phyloP scores from a whole-genome alignment of 2,329 filamentous ascomycete genomes.

The Hirsutella thompsonii region DNA sequence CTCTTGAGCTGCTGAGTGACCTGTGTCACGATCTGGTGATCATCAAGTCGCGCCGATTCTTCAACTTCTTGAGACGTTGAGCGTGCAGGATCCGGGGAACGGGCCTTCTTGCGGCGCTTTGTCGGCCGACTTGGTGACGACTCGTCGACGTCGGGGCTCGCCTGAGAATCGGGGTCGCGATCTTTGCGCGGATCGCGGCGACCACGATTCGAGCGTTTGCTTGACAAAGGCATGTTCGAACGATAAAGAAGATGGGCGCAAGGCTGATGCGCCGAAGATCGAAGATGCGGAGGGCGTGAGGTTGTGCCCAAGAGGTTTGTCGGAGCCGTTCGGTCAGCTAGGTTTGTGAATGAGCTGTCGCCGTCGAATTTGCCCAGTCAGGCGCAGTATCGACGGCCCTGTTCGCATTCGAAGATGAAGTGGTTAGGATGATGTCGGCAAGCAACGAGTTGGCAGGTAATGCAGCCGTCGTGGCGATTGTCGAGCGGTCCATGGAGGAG shows the following conservation, averaged over 20 bases:
- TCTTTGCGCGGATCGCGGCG: conserved; percentile 1
- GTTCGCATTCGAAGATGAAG: too few relatives aligned
- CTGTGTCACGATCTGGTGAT: conserved; percentile 42
- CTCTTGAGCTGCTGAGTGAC: conserved; percentile 39
- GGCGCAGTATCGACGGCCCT: too few relatives aligned
- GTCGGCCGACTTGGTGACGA: conserved; percentile 49
- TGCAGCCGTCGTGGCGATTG: too few relatives aligned
- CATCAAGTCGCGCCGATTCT: conserved; percentile 29
- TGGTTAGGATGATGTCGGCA: too few relatives aligned
- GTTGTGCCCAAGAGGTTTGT: too few relatives aligned
- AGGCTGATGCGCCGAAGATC: not conserved
- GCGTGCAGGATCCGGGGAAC: conserved; percentile 7
- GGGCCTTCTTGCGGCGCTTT: conserved; percentile 49
- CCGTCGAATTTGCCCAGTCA: too few relatives aligned
- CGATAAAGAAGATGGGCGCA: too few relatives aligned
- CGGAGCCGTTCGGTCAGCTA: too few relatives aligned
- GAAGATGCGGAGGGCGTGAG: conserved; percentile 3
- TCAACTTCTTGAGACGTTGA: conserved; percentile 19
- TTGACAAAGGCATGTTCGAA: conserved; percentile 1
- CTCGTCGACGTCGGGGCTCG: conserved; percentile 28
- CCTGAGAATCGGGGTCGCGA: conserved; percentile 20
- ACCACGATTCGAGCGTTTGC: not conserved
- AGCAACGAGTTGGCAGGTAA: too few relatives aligned
- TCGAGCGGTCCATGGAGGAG: too few relatives aligned
- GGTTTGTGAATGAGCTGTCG: too few relatives aligned